Base-by-base conservation (phyloP, 306 rosid genomes). In the Cucurbita pepo region DNA sequence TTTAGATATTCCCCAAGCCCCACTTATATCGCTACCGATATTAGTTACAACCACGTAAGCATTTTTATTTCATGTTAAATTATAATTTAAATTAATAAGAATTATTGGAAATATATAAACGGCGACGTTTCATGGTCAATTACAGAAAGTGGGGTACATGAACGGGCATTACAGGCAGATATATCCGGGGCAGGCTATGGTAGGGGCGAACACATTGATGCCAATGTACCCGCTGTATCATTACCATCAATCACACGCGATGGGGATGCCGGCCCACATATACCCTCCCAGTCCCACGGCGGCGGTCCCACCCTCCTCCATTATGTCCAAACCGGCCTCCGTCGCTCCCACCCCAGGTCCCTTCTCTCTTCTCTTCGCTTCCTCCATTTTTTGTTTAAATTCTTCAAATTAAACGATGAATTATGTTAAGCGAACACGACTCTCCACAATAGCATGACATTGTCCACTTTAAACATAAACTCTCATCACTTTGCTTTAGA, bases 191-290 rank as follows among this genome's bases (percentile, higher is more conserved):
- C 92, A 88, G 41, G 77, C 76, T 50, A 81, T 87, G 38, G 77
- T 88, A 40, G 88, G 92, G 37, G 89, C 74, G 7, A 91, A 85
- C 82, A 75, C 92, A 63, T 2, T 84, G 92, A 89, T 91, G 92
- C 91, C 96, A 3, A 80, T 85, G 87, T 88, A 88, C 86, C 97
- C 92, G 10, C 45, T 80, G 4, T 88, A 85, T 77, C 95, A 83
- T 51, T 85, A 72, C 79, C 92, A 87, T 73, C 90, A 81, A 82
- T 76, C 89, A 12, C 89, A 85, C 47, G 82, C 92, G 6, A 77
- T 87, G 92, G 95, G 92, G 37, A 76, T 81, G 21, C 87, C 97
- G 11, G 83, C 92, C 5, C 92, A 85, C 67, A 41, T 87, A 66
- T 87, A 71, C 75, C 84, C 87, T 2, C 87, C 51, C 7, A 63